Base-by-base conservation (phyloP, 495 filamentous ascomycete genomes). In the Wilcoxina mikolae region DNA sequence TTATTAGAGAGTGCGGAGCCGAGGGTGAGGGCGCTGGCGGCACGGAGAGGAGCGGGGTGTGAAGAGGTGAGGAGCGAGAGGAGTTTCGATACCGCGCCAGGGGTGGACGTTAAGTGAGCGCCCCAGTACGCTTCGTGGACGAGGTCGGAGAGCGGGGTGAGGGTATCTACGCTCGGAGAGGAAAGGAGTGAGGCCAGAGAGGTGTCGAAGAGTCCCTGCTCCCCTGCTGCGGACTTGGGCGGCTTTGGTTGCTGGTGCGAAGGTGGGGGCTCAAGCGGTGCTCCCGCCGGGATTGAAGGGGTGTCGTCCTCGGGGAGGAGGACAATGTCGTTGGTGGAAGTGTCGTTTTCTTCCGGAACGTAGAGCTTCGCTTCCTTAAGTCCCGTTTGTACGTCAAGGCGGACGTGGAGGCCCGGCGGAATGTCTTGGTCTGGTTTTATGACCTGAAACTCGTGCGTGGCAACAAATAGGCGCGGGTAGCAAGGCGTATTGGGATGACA, bases 121-220 rank as follows among this genome's bases (percentile, higher is more conserved):
- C 81, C 81, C 69, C 80, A 84, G 69, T 83, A 81, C 58, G 81
- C 75, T 59, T 80, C 79, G 62, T 84, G 79, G 3, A 74, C 71
- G 10, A 84, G 71, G 41, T 69, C 66, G 20, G 73, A 65, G 11
- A 84, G 70, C 4, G 73, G 69, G 4, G 55, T 51, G 35, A 54
- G 35, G 1, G 39, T 22, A 2, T 54, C 11, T 10, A 4, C 10
- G 12, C 10, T 9, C 18, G 50, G 33, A 12, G 56, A 29, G 38
- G 54, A 26, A 41, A 64, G 73, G 51, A 78, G 62, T 12, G 70
- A 67, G 18, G 67, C 58, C 10, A 78, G 65, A 17, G 71, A 70
- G 20, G 67, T 60, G 47, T 60, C 57, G 62, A 80, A 75, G 15
- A 68, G 64, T 46, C 62, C 58, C 24, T 65, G 59, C 48, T 71